phyloP scores from a whole-genome alignment of 139 green algal genomes.

The Asterochloris erici region DNA sequence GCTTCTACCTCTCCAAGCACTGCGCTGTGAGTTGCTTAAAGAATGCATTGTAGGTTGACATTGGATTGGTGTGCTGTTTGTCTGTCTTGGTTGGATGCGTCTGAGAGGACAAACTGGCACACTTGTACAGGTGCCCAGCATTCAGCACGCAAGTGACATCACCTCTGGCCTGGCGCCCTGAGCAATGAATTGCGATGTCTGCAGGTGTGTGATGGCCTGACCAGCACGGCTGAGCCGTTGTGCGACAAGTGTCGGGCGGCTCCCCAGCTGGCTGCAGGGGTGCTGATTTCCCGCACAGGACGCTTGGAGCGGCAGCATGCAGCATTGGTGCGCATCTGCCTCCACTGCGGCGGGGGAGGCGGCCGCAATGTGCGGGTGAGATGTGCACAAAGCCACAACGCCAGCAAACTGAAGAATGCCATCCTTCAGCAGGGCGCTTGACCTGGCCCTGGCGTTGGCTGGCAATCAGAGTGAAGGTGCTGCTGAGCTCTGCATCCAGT shows the following conservation, averaged over 20 bases:
- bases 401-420: too few relatives aligned
- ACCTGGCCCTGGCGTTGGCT: too few relatives aligned
- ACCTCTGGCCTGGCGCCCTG: too few relatives aligned
- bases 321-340: constrained; percentile 65
- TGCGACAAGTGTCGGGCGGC: constrained; percentile 56
- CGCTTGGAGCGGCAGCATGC: constrained; percentile 59
- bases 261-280: constrained; percentile 45
- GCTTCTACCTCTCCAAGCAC: constrained; percentile 77
- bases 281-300: constrained; percentile 46
- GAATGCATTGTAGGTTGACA: not conserved
- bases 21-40: not conserved
- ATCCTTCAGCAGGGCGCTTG: too few relatives aligned
- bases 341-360: constrained; percentile 73
- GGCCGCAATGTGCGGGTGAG: constrained; percentile 2
- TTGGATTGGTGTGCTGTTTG: too few relatives aligned
- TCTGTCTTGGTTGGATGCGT: too few relatives aligned
- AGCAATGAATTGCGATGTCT: too few relatives aligned
- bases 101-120: too few relatives aligned
- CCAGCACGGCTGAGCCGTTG: constrained; percentile 55
- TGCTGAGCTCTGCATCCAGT: too few relatives aligned
- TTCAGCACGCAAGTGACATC: not conserved
- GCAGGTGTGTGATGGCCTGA: constrained; percentile 80
- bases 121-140: not conserved
- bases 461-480: too few relatives aligned
- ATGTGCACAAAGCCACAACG: too few relatives aligned